phyloP scores from a whole-genome alignment of 1,139 yeast species.

The Arxiozyma telluris region DNA sequence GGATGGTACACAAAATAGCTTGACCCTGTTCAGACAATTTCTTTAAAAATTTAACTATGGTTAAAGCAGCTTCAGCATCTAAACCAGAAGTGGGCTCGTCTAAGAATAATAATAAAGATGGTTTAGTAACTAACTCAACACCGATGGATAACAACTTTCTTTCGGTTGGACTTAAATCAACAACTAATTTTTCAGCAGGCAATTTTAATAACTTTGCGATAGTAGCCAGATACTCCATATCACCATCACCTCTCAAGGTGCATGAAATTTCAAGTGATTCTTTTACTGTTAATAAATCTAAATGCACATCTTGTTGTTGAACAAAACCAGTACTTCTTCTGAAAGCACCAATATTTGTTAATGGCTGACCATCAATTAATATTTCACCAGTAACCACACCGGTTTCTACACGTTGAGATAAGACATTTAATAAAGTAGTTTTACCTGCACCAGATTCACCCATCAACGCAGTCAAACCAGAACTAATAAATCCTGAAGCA shows the following conservation, averaged over 20 bases:
- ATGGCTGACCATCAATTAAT: conserved; percentile 43
- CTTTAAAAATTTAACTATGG: conserved; percentile 37
- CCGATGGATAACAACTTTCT: conserved; percentile 45
- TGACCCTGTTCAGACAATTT: conserved; percentile 40
- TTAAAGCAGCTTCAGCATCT: conserved; percentile 43
- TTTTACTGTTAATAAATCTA: conserved; percentile 41
- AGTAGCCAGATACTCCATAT: conserved; percentile 40
- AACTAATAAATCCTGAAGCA: conserved; percentile 44
- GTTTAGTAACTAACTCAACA: conserved; percentile 42
- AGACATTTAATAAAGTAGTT: conserved; percentile 45
- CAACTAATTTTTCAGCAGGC: conserved; percentile 32
- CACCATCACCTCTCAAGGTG: conserved; percentile 40
- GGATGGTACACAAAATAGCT: conserved; percentile 41
- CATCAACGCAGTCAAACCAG: conserved; percentile 48
- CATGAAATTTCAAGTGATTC: conserved; percentile 47
- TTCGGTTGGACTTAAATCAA: conserved; percentile 38
- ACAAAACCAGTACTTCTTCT: conserved; percentile 50
- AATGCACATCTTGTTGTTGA: conserved; percentile 51
- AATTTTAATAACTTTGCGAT: conserved; percentile 38
- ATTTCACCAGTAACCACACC: conserved; percentile 50
- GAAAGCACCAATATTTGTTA: conserved; percentile 36
- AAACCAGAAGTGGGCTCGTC: conserved; percentile 45
- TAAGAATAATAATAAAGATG: conserved; percentile 38
- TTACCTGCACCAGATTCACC: conserved; percentile 61
- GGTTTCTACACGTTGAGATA: conserved; percentile 42